These are phyloP conservation scores for Tricholoma matsutake DNA, from an alignment of 768 basidiomycete species.

Conservation along the genomic window DNA sequence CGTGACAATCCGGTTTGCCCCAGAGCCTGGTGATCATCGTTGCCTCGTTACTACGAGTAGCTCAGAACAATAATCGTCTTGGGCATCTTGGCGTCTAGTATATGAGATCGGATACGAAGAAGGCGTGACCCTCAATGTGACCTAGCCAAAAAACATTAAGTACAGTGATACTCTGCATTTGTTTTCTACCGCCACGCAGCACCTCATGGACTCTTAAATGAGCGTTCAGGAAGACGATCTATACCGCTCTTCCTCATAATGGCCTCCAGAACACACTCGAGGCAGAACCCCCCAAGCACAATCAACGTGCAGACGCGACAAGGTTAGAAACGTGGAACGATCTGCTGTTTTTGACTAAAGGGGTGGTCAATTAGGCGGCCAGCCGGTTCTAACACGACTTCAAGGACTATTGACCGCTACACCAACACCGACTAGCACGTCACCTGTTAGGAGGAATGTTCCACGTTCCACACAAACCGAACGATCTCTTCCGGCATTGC, in stretches of 20 bases:
- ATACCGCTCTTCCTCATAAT: not conserved
- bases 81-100: no score
- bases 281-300: not conserved
- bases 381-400: constrained; percentile 14
- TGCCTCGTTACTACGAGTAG: no score
- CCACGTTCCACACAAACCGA: constrained; percentile 5
- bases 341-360: not conserved
- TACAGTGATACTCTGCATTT: not conserved
- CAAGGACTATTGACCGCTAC: constrained; percentile 17
- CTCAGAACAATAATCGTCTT: no score
- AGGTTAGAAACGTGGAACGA: not conserved
- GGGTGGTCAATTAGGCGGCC: not conserved
- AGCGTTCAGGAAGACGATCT: not conserved
- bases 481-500: constrained; percentile 7
- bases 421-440: constrained; percentile 1
- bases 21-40: no score
- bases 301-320: not conserved
- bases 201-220: constrained; percentile 6
- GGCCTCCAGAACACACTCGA: not conserved
- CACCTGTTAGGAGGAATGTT: not conserved
- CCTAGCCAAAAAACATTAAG: no score
- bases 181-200: not conserved
- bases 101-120: no score
- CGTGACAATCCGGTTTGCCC: no score
- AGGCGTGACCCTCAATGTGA: no score